These are phyloP conservation scores for Hymenoscyphus scutula DNA, from an alignment of 2,329 filamentous ascomycete genomes.

Conservation along the genomic window DNA sequence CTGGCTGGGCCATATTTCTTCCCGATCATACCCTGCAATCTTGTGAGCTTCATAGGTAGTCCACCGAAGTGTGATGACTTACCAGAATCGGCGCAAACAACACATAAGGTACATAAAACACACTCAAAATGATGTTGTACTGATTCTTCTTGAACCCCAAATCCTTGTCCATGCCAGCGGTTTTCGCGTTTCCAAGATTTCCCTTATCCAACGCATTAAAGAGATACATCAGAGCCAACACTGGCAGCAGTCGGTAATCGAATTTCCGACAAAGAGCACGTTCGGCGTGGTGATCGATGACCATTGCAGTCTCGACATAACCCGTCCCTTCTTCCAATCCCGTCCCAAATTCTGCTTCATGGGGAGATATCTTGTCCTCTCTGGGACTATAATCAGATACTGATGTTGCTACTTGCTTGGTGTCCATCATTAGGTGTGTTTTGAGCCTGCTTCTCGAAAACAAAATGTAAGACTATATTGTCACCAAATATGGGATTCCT, in stretches of 20 bases:
- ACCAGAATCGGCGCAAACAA: conserved; percentile 63
- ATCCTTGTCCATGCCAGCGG: conserved; percentile 42
- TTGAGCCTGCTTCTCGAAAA: background rate
- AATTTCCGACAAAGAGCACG: conserved; percentile 52
- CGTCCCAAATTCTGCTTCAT: conserved; percentile 7
- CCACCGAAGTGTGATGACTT: conserved; percentile 49
- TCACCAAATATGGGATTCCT: background rate
- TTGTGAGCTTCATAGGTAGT: conserved; percentile 62
- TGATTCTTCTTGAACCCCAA: conserved; percentile 59
- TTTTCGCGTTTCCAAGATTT: conserved; percentile 57
- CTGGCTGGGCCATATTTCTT: conserved; percentile 65
- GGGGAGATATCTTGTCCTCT: background rate
- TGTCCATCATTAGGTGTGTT: background rate
- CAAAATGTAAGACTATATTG: background rate
- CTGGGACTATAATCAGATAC: conserved; percentile 3
- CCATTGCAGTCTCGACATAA: background rate
- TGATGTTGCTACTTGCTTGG: background rate
- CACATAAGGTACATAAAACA: conserved; percentile 76
- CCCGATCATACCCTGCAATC: conserved; percentile 51
- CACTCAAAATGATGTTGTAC: conserved; percentile 67
- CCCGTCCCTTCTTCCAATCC: conserved; percentile 17
- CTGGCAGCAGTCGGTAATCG: conserved; percentile 52
- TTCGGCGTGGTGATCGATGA: conserved; percentile 47
- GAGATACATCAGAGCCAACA: conserved; percentile 53
- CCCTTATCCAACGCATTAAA: conserved; percentile 50